Base-by-base conservation (phyloP, 176 grass and related monocot genomes). In the Eremochloa ophiuroides region DNA sequence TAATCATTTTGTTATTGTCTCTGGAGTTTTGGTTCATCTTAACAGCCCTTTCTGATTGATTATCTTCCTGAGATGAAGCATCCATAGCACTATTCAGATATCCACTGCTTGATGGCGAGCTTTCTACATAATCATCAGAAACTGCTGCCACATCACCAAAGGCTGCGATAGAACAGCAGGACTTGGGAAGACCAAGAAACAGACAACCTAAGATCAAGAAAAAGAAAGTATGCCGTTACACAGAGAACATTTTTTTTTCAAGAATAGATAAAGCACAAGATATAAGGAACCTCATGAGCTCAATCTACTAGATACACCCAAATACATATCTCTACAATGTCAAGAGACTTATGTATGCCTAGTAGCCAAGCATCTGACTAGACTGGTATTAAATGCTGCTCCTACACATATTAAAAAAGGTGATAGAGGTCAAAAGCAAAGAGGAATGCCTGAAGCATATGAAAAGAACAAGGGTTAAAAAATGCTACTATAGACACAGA, bases 1-100 rank as follows among this genome's bases (percentile, higher is more conserved):
- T 92, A 73, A 89, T 40, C 90, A 94, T 92, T 78, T 89, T 88
- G 18, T 70, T 78, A 12, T 50, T 82, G 58, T 81, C 50, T 12
- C 55, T 78, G 8, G 35, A 76, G 44, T 63, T 84, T 77, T 79
- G 2, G 38, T 84, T 80, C 16, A 22, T 64, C 73, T 69, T 66
- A 15, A 3, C 43, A 63, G 69, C 23, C 17, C 74, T 77, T 78
- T 58, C 51, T 62, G 43, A 48, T 3, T 62, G 20, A 55, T 30
- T 38, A 60, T 85, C 82, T 79, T 74, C 41, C 40, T 43, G 11
- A 42, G 61, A 85, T 59, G 69, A 35, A 84, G 44, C 50, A 73
- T 40, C 62, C n/a, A 66, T 53, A 67, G 31, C 4, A 30, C 28
- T 34, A 6, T 82, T 63, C 23, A 77, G 78, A 43, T 79, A 77